phyloP scores from a whole-genome alignment of 805 yeast genomes.

The Starmerella sp. region DNA sequence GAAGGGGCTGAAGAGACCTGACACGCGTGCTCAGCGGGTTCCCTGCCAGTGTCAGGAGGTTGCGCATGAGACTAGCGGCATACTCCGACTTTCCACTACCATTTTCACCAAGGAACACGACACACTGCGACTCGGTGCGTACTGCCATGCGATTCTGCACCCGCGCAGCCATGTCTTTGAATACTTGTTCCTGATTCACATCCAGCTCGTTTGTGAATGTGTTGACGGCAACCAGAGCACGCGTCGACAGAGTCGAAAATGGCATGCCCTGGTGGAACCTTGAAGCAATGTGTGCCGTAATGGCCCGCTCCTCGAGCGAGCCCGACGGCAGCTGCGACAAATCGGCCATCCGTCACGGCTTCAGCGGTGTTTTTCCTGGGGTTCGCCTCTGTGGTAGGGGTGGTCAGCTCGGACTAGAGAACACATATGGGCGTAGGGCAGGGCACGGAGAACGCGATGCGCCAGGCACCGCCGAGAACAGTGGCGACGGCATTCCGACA shows the following conservation, averaged over 20 bases:
- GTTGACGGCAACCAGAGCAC: constrained; percentile 32
- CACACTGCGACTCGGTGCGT: constrained; percentile 31
- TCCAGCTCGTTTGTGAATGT: constrained; percentile 30
- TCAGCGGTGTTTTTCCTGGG: background rate
- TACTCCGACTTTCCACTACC: constrained; percentile 35
- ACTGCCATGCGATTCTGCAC: constrained; percentile 30
- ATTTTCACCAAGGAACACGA: constrained; percentile 33
- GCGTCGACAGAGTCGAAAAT: constrained; percentile 31
- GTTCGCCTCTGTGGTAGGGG: background rate
- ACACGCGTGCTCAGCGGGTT: constrained; percentile 30
- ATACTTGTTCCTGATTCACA: constrained; percentile 30
- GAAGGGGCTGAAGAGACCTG: constrained; percentile 28
- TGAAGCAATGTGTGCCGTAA: constrained; percentile 35
- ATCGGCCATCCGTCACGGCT: constrained; percentile 23
- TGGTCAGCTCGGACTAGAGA: background rate
- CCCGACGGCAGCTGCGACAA: constrained; percentile 30
- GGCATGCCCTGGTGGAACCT: constrained; percentile 35
- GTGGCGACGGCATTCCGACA: background rate
- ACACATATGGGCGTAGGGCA: background rate
- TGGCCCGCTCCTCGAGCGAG: constrained; percentile 31
- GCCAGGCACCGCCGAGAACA: background rate
- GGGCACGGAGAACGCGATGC: background rate
- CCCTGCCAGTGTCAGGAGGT: constrained; percentile 28
- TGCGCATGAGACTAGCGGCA: constrained; percentile 26
- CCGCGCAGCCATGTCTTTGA: constrained; percentile 32